Percentiles rank a stretch among this genome's conserved stretches.
Evolutionary conservation across 106 monocot genomes (phyloP).

Genomic region (Dioscorea dumetorum): DNA sequence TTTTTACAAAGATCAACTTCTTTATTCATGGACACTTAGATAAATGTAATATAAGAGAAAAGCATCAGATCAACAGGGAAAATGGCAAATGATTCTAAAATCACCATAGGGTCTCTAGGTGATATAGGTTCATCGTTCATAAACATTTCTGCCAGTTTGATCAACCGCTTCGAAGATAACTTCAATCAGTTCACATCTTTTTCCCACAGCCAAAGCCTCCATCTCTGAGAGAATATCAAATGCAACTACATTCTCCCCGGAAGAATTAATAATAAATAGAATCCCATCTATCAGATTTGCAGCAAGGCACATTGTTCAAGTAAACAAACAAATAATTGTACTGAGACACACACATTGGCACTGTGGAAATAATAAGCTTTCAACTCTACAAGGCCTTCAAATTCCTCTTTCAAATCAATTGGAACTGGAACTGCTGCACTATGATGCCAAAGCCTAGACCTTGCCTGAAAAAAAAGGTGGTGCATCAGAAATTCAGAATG

Average conservation of each 20-base stretch:
- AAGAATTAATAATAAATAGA: slow-evolving; percentile 5
- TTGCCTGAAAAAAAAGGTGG: slow-evolving; percentile 52
- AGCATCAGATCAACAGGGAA: too few species aligned
- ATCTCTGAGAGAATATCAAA: slow-evolving; percentile 64
- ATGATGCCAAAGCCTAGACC: slow-evolving; percentile 91
- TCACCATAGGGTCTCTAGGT: slow-evolving; percentile 66
- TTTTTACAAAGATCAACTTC: too few species aligned
- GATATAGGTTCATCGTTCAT: slow-evolving; percentile 79
- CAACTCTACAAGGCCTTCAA: slow-evolving; percentile 83
- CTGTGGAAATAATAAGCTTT: slow-evolving; percentile 93
- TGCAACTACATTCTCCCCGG: slow-evolving; percentile 71
- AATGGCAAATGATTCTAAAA: background rate
- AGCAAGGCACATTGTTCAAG: too few species aligned
- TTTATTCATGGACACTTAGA: too few species aligned
- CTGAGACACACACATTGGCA: slow-evolving; percentile 53
- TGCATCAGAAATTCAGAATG: slow-evolving; percentile 10
- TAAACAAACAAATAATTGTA: too few species aligned
- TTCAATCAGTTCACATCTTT: slow-evolving; percentile 91
- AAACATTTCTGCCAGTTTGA: slow-evolving; percentile 86
- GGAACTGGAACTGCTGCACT: slow-evolving; percentile 95
- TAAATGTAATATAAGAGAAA: too few species aligned
- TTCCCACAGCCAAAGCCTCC: slow-evolving; percentile 55
- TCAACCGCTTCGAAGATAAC: slow-evolving; percentile 96
- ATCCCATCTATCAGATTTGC: too few species aligned
- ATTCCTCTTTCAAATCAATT: slow-evolving; percentile 96